phyloP scores from a whole-genome alignment of 495 filamentous ascomycete genomes.

The Talaromyces thailandensis region DNA sequence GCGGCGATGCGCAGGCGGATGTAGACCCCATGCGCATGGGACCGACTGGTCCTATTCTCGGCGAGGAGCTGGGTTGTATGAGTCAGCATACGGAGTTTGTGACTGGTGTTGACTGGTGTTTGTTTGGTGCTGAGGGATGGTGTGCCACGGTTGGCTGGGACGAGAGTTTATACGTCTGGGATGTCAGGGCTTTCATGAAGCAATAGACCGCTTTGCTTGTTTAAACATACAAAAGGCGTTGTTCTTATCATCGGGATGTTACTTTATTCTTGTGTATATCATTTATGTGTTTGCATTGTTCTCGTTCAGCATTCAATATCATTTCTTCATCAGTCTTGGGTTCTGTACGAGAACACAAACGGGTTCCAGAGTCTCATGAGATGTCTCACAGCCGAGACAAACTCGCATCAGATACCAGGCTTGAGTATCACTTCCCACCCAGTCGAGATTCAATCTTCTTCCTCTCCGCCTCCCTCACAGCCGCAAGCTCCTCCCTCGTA shows the following conservation, averaged over 20 bases:
- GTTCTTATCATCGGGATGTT: background rate
- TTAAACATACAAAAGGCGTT: background rate
- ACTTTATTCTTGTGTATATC: constrained; percentile 1
- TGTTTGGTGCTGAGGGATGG: constrained; percentile 94
- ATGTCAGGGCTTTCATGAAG: constrained; percentile 62
- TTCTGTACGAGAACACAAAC: background rate
- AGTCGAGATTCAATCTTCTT: constrained; percentile 66
- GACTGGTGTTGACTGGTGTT: constrained; percentile 95
- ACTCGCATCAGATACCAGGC: background rate
- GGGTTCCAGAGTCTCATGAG: background rate
- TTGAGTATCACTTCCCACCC: constrained; percentile 19
- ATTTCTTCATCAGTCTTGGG: background rate
- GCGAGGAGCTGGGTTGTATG: constrained; percentile 77
- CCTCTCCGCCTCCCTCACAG: constrained; percentile 57
- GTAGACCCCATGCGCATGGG: constrained; percentile 29
- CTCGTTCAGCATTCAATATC: background rate
- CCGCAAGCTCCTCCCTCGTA: constrained; percentile 66
- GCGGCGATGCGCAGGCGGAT: constrained; percentile 38
- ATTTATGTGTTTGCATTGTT: background rate
- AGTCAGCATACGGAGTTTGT: constrained; percentile 89
- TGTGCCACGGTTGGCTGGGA: constrained; percentile 92
- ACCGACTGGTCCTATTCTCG: constrained; percentile 33
- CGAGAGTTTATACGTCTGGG: constrained; percentile 83
- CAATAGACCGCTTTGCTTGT: background rate
- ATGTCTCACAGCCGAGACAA: constrained; percentile 15